A percentile compares a stretch with the other conserved stretches of the same genome.
Evolutionary conservation across 129 eudicot species (phyloP).

Genomic region (Ambrosia artemisiifolia): DNA sequence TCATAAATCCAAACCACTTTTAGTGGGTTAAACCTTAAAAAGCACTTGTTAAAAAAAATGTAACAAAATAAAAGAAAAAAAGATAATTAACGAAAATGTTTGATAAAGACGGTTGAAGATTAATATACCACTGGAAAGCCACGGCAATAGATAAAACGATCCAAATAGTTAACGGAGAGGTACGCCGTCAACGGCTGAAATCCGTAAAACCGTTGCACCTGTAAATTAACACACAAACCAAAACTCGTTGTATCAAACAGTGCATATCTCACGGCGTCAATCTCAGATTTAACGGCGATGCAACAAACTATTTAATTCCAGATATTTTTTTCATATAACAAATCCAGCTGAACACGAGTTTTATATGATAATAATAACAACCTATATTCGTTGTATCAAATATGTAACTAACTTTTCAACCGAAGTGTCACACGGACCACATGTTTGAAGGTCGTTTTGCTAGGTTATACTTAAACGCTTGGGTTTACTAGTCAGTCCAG

Average conservation of each 20-base stretch:
- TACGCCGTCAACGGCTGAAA: slow-evolving; percentile 91
- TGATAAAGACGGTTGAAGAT: slow-evolving; percentile 8
- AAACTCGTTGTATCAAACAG: not conserved
- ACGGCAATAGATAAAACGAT: slow-evolving; percentile 73
- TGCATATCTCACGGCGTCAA: not conserved
- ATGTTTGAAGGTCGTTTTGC: too few species aligned
- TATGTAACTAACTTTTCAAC: slow-evolving; percentile 12
- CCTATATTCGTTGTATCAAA: not conserved
- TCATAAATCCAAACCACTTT: slow-evolving; percentile 5
- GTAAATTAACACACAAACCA: slow-evolving; percentile 13
- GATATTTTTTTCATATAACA: not conserved
- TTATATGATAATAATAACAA: slow-evolving; percentile 1
- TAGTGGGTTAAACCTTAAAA: not conserved
- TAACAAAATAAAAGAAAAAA: not conserved
- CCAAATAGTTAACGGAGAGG: slow-evolving; percentile 83
- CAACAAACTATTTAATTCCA: not conserved
- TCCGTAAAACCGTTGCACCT: slow-evolving; percentile 77
- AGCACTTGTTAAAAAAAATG: not conserved
- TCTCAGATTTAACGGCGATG: slow-evolving; percentile 1
- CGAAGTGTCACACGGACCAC: not conserved
- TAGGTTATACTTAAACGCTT: too few species aligned
- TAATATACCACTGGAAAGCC: slow-evolving; percentile 69
- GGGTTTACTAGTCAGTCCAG: too few species aligned
- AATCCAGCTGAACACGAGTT: slow-evolving; percentile 12
- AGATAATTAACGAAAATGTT: not conserved